Conservation (phyloP, 2,329 filamentous ascomycete species). For the Raffaelea ambrosiae region DNA sequence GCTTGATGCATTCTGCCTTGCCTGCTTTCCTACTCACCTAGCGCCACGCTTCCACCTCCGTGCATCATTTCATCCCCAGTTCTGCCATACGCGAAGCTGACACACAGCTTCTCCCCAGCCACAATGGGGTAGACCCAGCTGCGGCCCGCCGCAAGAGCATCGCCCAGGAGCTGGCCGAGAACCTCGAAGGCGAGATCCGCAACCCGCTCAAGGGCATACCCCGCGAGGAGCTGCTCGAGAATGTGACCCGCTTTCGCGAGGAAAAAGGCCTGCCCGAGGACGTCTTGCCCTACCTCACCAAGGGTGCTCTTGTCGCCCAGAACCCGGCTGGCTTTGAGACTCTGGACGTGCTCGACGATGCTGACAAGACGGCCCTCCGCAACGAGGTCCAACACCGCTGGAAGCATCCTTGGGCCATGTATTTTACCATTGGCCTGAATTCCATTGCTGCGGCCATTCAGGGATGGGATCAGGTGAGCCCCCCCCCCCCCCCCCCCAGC, state of each 20-base stretch:
- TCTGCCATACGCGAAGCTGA: too few species aligned
- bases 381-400: constrained; percentile 52
- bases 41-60: too few species aligned
- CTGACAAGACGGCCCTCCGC: constrained; percentile 46
- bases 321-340: constrained; percentile 55
- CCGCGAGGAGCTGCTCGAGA: constrained; percentile 10
- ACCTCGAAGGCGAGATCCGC: constrained; percentile 9
- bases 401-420: constrained; percentile 40
- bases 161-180: constrained; percentile 5
- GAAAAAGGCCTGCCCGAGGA: constrained; percentile 49
- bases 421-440: constrained; percentile 53
- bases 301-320: constrained; percentile 67
- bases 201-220: constrained; percentile 13
- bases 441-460: constrained; percentile 64
- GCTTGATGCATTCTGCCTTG: too few species aligned
- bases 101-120: too few species aligned
- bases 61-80: too few species aligned
- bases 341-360: constrained; percentile 26
- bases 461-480: constrained; percentile 48
- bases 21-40: too few species aligned
- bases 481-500: too few species aligned
- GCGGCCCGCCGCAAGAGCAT: neutral
- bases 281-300: constrained; percentile 45
- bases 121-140: too few species aligned
- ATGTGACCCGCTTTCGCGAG: constrained; percentile 10